Conservation (phyloP, 495 filamentous ascomycete genomes). For the Cenococcum geophilum region DNA sequence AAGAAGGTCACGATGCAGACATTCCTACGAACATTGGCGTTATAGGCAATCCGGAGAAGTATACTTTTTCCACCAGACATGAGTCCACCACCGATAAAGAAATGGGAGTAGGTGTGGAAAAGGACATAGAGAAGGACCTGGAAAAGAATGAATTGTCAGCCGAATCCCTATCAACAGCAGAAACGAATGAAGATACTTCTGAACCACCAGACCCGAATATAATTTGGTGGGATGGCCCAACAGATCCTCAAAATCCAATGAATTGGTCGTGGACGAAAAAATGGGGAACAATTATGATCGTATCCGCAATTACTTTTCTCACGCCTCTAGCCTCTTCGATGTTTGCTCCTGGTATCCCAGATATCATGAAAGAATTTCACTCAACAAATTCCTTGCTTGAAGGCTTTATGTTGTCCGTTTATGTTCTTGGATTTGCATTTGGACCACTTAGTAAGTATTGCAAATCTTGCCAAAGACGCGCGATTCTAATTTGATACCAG, state of each 20-base stretch:
- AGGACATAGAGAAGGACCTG: conserved; percentile 1
- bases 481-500: conserved; percentile 7
- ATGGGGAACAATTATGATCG: conserved; percentile 24
- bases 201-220: conserved; percentile 34
- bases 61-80: neutral
- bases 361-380: conserved; percentile 31
- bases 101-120: neutral
- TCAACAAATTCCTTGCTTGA: conserved; percentile 24
- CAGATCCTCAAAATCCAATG: conserved; percentile 43
- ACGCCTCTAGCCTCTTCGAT: conserved; percentile 28
- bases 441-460: conserved; percentile 26
- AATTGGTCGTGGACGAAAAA: conserved; percentile 41
- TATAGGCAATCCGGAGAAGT: neutral
- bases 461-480: neutral
- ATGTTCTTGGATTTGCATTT: conserved; percentile 37
- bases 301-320: conserved; percentile 29
- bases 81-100: neutral
- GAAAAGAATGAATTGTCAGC: neutral
- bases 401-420: conserved; percentile 43
- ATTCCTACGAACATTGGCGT: conserved; percentile 23
- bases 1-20: conserved; percentile 26
- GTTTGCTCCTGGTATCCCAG: conserved; percentile 30
- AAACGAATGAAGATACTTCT: neutral
- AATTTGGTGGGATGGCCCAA: conserved; percentile 34
- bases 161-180: conserved; percentile 1